These are phyloP conservation scores for Phaeoacremonium minimum DNA, from an alignment of 2,329 filamentous ascomycete genomes.

Conservation along the genomic window DNA sequence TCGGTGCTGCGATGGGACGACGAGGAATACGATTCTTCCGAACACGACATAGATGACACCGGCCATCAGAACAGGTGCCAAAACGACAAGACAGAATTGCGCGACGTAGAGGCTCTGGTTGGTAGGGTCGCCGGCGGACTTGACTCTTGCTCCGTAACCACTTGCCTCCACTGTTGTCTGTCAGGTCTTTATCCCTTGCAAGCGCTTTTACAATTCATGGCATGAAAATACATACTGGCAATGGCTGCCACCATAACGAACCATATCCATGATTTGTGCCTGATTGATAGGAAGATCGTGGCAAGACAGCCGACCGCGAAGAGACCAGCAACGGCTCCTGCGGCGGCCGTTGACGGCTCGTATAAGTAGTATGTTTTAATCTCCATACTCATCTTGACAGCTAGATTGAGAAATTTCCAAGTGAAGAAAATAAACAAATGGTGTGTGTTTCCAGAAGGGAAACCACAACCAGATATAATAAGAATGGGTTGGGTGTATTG, in stretches of 20 bases:
- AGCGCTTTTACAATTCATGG: too few species aligned
- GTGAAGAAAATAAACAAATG: too few species aligned
- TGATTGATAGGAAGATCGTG: constrained; percentile 17
- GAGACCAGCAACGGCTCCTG: constrained; percentile 17
- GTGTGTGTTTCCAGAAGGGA: too few species aligned
- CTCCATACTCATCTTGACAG: too few species aligned
- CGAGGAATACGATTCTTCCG: constrained; percentile 30
- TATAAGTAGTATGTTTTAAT: constrained; percentile 18
- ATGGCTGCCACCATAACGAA: constrained; percentile 20
- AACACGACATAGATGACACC: constrained; percentile 32
- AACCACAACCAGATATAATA: too few species aligned
- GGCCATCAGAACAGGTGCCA: constrained; percentile 33
- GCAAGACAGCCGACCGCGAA: constrained; percentile 17
- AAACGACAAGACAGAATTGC: constrained; percentile 30
- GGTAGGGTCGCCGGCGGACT: constrained; percentile 19
- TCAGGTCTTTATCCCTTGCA: background rate
- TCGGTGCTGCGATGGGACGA: constrained; percentile 25
- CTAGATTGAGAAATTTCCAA: too few species aligned
- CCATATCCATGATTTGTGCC: constrained; percentile 22
- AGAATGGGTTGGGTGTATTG: too few species aligned
- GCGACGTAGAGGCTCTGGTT: constrained; percentile 22
- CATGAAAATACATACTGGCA: constrained; percentile 14
- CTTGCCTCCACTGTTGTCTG: constrained; percentile 28
- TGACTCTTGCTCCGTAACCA: constrained; percentile 26
- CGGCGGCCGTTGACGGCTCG: constrained; percentile 18